Conservation (phyloP, 192 early-diverging fungal genomes). For the Coemansia sp. region DNA sequence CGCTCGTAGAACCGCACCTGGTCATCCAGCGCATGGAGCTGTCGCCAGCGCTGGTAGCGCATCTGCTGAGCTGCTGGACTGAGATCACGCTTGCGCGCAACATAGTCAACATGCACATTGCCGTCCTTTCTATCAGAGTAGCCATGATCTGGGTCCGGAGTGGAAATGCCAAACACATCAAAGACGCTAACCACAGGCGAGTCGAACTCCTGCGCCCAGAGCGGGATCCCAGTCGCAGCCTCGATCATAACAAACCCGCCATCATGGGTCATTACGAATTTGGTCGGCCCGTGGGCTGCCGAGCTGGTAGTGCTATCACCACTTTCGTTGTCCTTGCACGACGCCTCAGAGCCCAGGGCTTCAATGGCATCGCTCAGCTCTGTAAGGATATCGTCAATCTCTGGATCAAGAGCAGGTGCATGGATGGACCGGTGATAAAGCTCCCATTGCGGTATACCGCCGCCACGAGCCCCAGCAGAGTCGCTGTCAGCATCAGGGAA, state of each 20-base stretch:
- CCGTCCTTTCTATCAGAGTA: not conserved
- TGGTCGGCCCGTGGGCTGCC: slow-evolving; percentile 26
- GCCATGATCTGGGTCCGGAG: slow-evolving; percentile 18
- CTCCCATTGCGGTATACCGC: slow-evolving; percentile 36
- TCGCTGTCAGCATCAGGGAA: slow-evolving; percentile 14
- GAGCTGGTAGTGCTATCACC: slow-evolving; percentile 12
- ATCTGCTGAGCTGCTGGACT: slow-evolving; percentile 32
- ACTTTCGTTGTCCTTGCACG: slow-evolving; percentile 17
- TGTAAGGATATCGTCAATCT: slow-evolving; percentile 32
- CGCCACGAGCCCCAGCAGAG: slow-evolving; percentile 2
- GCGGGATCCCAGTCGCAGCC: slow-evolving; percentile 49
- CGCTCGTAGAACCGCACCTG: slow-evolving; percentile 19
- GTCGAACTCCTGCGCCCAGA: slow-evolving; percentile 60
- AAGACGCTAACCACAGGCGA: slow-evolving; percentile 60
- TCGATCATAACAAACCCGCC: slow-evolving; percentile 46
- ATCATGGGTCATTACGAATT: slow-evolving; percentile 49
- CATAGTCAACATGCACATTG: slow-evolving; percentile 17
- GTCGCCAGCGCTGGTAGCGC: slow-evolving; percentile 32
- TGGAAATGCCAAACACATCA: slow-evolving; percentile 58
- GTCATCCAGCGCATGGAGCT: slow-evolving; percentile 28
- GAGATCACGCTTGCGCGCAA: slow-evolving; percentile 38
- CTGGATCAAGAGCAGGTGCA: slow-evolving; percentile 38
- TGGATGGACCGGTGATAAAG: slow-evolving; percentile 42
- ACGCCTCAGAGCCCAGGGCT: slow-evolving; percentile 48
- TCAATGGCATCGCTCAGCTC: slow-evolving; percentile 64